A percentile compares a stretch with the other conserved stretches of the same genome.
These are phyloP conservation scores for Aspergillus ochraceus DNA, from an alignment of 2,329 filamentous ascomycete species.

Conservation along the genomic window DNA sequence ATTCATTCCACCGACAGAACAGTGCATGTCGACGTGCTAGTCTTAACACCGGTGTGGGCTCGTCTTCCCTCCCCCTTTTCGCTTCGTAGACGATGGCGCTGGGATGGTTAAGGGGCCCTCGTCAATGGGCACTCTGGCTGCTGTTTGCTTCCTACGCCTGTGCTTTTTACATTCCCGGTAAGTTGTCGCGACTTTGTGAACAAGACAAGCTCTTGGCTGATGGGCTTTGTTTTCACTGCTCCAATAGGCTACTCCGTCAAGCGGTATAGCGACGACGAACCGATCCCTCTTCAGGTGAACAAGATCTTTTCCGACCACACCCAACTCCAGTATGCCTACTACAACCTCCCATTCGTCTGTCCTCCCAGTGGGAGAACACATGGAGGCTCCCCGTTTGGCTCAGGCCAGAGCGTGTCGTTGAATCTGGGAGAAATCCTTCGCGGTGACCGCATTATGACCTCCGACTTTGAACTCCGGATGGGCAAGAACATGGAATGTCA, in stretches of 20 bases:
- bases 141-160: conserved; percentile 54
- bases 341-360: conserved; percentile 83
- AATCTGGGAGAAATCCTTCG: conserved; percentile 86
- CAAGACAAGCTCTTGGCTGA: conserved; percentile 11
- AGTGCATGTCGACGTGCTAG: conserved; percentile 12
- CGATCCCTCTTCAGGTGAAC: conserved; percentile 83
- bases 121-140: conserved; percentile 42
- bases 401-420: conserved; percentile 74
- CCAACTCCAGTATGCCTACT: conserved; percentile 88
- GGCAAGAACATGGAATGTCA: conserved; percentile 71
- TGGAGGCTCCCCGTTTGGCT: conserved; percentile 67
- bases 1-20: conserved; percentile 2
- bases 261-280: conserved; percentile 73
- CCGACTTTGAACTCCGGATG: conserved; percentile 80
- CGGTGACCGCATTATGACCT: conserved; percentile 80
- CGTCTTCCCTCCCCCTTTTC: background rate
- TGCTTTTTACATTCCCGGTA: conserved; percentile 87
- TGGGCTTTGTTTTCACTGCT: background rate
- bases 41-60: conserved; percentile 9
- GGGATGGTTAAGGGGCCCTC: conserved; percentile 12
- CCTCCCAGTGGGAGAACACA: conserved; percentile 69
- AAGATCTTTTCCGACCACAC: conserved; percentile 90
- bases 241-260: conserved; percentile 74
- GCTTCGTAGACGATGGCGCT: conserved; percentile 17
- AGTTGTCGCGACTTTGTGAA: conserved; percentile 18